Base-by-base conservation (phyloP, 371 early-diverging fungal species). In the Mortierella sp. region DNA sequence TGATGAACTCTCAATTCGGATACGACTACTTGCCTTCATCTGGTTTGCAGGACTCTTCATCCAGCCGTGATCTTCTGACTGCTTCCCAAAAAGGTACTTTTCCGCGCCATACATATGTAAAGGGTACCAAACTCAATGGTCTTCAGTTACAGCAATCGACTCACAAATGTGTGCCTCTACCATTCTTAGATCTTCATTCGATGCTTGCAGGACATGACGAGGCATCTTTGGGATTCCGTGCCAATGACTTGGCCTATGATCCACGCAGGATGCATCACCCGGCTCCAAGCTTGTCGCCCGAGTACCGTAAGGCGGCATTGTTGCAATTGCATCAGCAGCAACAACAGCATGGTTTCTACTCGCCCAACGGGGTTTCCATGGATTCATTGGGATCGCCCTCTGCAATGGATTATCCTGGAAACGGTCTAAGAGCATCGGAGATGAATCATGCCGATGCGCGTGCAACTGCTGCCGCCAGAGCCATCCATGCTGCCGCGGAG, bases 401-500 rank as follows among this genome's bases (percentile, higher is more conserved):
- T 60, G 70, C 48, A 6, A 27, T 79, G 32, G 76, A 65, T 18
- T 79, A 63, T 73, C 51, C 70, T n/a, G 78, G 70, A 32, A 71
- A 48, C 49, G 58, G 77, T 51, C 44, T 70, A 43, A 79, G 84
- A 8, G 74, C 81, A 12, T 58, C 77, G 11, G 78, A 73, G 18
- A 24, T 77, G 38, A 76, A 76, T 43, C 73, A 75, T 21, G 41
- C 63, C 14, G 72, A 65, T 27, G 49, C 79, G 4, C 73, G 73
- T 3, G 54, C 71, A 38, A 70, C 75, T 32, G 84, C 82, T 24
- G 82, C 76, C 1, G 74, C 74, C 14, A 58, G 56, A 2, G 75
- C 87, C 29, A 81, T 80, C 35, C 65, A 77, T 75, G 76, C 72
- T 41, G 75, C 77, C 16, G 74, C 84, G 3, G 92, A 92, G 70